Evolutionary conservation across 306 rosid genomes (phyloP), one percentile per base, ranked within the genome.

Genomic region (barrel medic (Medicago truncatula)): DNA sequence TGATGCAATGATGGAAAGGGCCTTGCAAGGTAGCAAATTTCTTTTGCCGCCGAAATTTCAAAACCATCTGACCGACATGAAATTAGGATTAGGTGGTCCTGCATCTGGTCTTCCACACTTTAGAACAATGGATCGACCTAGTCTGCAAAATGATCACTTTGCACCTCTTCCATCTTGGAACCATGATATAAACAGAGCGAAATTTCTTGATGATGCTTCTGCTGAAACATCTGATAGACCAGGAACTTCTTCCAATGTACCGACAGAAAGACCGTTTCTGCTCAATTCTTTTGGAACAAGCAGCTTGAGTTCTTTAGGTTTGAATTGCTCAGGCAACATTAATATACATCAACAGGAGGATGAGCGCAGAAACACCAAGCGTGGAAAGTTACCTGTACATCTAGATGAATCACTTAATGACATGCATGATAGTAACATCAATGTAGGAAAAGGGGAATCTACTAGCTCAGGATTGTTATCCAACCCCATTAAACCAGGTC

Each of bases 1-100:
- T 80, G 99, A 92, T 82, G 99, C 94, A 62, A 92, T 92, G 98
- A 92, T 96, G 99, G 88, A 92, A 40, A 88, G 98, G 86, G 98
- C 99, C 63, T 83, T 96, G 86, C 99, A 88, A 31, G 98, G 96
- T 57, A 87, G 96, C 96, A 89, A 92, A 88, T 84, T 96, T 54
- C 80, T 83, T 44, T 76, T 89, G 41, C 91, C 91, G 5, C 89
- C 96, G 21, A 96, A 89, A 75, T 96, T 92, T 72, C 96, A 92
- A 57, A 57, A 83, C 80, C 99, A 96, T 85, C 56, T 96, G 88
- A 96, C 99, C 41, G 99, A 96, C 76, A 92, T 96, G 92, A 96
- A 92, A 83, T 77, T 96, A 76, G 99, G 99, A 74, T 82, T 90
- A 73, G 88, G 88, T 68, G 96, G 89, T 86, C 88, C 88, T 67